These are phyloP conservation scores for Pharus latifolius DNA, from an alignment of 176 grass and related monocot genomes.

Conservation along the genomic window DNA sequence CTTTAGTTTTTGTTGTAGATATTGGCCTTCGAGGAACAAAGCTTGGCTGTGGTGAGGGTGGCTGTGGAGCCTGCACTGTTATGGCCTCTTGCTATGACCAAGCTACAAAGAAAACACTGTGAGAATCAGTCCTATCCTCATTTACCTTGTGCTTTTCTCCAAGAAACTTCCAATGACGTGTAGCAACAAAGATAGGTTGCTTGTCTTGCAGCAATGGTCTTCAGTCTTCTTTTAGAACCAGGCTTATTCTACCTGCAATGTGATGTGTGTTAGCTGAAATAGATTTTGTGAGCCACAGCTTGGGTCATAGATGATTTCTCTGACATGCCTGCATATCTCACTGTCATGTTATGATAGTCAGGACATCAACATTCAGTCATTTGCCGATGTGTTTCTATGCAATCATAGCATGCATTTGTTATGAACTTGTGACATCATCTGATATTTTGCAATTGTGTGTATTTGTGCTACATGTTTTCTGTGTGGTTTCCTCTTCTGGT, in stretches of 20 bases:
- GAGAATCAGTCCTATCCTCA: slow-evolving; percentile 29
- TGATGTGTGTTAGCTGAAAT: background rate
- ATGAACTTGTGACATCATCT: no score
- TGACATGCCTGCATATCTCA: slow-evolving; percentile 6
- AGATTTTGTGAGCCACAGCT: background rate
- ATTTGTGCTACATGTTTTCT: background rate
- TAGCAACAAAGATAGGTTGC: background rate
- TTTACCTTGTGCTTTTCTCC: background rate
- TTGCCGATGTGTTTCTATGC: no score
- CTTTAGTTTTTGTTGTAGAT: slow-evolving; percentile 28
- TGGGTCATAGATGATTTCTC: no score
- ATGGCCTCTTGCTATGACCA: slow-evolving; percentile 72
- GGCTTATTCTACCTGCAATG: background rate
- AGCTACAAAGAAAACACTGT: slow-evolving; percentile 61
- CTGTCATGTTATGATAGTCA: no score
- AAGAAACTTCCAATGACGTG: background rate
- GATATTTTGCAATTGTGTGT: background rate
- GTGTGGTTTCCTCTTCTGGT: background rate
- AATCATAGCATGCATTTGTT: no score
- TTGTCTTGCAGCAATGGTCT: background rate
- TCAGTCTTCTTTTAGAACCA: background rate
- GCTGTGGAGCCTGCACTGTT: slow-evolving; percentile 96
- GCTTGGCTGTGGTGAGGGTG: slow-evolving; percentile 96
- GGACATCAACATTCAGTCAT: no score
- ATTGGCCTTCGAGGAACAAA: slow-evolving; percentile 84